These are phyloP conservation scores for Penicillium brevicompactum DNA, from an alignment of 2,329 filamentous ascomycete species.

Conservation along the genomic window DNA sequence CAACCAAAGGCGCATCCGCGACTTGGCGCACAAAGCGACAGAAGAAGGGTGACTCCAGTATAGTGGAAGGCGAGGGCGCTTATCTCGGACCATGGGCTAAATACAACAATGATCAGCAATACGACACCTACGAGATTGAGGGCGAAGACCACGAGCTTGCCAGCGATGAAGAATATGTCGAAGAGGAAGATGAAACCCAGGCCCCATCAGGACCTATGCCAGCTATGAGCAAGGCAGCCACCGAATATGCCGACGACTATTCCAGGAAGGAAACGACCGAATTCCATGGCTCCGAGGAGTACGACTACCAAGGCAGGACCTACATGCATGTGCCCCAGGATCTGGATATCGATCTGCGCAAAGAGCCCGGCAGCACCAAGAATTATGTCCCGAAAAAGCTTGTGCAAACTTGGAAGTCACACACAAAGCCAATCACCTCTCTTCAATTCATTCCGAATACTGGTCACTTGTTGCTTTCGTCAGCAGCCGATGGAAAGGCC, in stretches of 20 bases:
- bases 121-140: slow-evolving; percentile 63
- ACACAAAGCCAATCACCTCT: slow-evolving; percentile 82
- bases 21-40: slow-evolving; percentile 74
- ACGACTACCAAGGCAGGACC: slow-evolving; percentile 92
- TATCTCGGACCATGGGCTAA: slow-evolving; percentile 96
- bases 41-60: slow-evolving; percentile 77
- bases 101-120: slow-evolving; percentile 74
- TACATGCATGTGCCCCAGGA: slow-evolving; percentile 98
- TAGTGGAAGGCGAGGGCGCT: slow-evolving; percentile 82
- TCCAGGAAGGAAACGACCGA: slow-evolving; percentile 77
- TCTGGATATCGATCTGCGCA: slow-evolving; percentile 79
- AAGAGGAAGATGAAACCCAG: slow-evolving; percentile 62
- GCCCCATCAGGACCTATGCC: slow-evolving; percentile 51
- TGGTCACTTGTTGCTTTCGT: slow-evolving; percentile 85
- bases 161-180: slow-evolving; percentile 77
- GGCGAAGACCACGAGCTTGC: slow-evolving; percentile 70
- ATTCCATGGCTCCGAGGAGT: slow-evolving; percentile 80
- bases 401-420: slow-evolving; percentile 84
- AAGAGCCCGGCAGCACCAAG: slow-evolving; percentile 76
- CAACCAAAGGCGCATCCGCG: slow-evolving; percentile 71
- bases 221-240: slow-evolving; percentile 54
- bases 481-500: slow-evolving; percentile 86
- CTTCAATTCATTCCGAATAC: slow-evolving; percentile 86
- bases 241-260: slow-evolving; percentile 54
- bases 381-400: slow-evolving; percentile 96